A percentile compares a stretch with the other conserved stretches of the same genome.
phyloP scores from a whole-genome alignment of 2,329 filamentous ascomycete species.

The Neonectria sp. region DNA sequence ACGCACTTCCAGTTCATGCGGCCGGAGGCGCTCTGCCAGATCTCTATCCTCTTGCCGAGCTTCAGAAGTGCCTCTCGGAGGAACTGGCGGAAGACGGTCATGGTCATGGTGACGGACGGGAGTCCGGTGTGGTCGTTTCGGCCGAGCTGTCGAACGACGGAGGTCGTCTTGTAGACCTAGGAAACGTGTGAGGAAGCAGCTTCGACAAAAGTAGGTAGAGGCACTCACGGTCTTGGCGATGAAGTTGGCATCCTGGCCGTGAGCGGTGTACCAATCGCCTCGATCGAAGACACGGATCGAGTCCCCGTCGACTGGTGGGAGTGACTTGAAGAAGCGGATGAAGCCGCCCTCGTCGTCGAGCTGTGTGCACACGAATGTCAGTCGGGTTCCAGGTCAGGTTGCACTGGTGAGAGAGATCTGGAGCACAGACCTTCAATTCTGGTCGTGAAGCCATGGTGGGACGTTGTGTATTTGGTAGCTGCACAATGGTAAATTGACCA shows the following conservation, averaged over 20 bases:
- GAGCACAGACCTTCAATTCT: conserved; percentile 73
- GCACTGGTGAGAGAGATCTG: neutral
- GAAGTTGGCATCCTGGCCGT: conserved; percentile 87
- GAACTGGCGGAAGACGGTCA: conserved; percentile 96
- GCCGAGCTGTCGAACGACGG: conserved; percentile 91
- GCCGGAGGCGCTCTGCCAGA: conserved; percentile 83
- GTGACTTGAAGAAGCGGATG: conserved; percentile 95
- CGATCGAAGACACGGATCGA: conserved; percentile 94
- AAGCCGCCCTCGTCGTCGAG: conserved; percentile 98
- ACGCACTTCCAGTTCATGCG: conserved; percentile 93
- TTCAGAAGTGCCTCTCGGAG: conserved; percentile 94
- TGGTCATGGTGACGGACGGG: conserved; percentile 93
- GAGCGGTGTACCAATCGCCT: conserved; percentile 96
- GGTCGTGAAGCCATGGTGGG: conserved; percentile 78
- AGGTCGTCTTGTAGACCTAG: conserved; percentile 96
- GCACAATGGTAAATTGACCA: conserved; percentile 14
- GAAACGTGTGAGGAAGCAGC: neutral
- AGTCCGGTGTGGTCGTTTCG: conserved; percentile 87
- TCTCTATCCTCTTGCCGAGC: conserved; percentile 90
- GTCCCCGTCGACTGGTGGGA: conserved; percentile 78
- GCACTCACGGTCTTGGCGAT: conserved; percentile 79
- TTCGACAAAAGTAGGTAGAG: no score
- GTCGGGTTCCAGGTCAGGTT: conserved; percentile 5
- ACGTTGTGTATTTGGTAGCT: conserved; percentile 16
- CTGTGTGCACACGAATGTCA: conserved; percentile 57